phyloP scores from a whole-genome alignment of 192 early-diverging fungal genomes.

The Backusella tuberculispora region DNA sequence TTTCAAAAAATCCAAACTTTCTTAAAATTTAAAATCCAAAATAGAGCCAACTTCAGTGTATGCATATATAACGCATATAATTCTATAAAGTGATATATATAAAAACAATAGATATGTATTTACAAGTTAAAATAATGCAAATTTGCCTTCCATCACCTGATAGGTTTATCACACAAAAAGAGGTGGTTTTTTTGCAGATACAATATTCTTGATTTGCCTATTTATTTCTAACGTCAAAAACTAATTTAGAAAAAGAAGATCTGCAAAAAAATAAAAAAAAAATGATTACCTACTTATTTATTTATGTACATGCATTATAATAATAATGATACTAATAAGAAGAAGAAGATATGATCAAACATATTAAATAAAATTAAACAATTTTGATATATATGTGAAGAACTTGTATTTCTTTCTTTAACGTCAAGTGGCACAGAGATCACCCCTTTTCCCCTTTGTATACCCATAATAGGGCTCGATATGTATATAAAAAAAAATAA shows the following conservation, averaged over 20 bases:
- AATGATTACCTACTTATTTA: not conserved
- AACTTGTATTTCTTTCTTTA: not conserved
- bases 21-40: too few species aligned
- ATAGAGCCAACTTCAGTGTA: too few species aligned
- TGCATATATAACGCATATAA: too few species aligned
- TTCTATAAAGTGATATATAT: too few species aligned
- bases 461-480: too few species aligned
- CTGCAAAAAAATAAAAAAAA: not conserved
- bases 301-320: not conserved
- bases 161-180: not conserved
- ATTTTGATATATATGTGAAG: not conserved
- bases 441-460: not conserved
- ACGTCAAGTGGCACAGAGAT: not conserved
- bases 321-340: too few species aligned
- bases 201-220: not conserved
- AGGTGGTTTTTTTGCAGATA: not conserved
- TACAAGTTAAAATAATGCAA: too few species aligned
- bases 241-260: not conserved
- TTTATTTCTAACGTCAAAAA: slow-evolving; percentile 6
- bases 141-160: not conserved
- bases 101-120: too few species aligned
- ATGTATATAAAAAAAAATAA: not conserved
- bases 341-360: too few species aligned
- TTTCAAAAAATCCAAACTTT: too few species aligned
- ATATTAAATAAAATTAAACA: not conserved